phyloP scores from a whole-genome alignment of 805 yeast species.

The Jamesozyma piceae region DNA sequence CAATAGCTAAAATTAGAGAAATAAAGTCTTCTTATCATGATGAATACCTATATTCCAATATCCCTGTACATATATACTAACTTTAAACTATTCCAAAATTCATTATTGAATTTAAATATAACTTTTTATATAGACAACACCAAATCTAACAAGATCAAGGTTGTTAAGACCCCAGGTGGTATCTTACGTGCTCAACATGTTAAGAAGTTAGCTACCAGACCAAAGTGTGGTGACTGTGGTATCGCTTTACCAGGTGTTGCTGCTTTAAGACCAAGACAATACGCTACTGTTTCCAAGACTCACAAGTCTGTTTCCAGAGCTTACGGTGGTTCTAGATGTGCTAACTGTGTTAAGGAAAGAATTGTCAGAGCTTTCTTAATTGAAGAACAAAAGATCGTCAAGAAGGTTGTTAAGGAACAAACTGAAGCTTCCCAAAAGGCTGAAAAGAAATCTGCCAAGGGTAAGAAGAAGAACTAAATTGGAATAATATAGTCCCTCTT shows the following conservation, averaged over 20 bases:
- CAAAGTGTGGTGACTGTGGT: slow-evolving; percentile 87
- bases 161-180: slow-evolving; percentile 99
- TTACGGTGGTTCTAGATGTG: slow-evolving; percentile 99
- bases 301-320: slow-evolving; percentile 98
- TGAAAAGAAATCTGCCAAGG: slow-evolving; percentile 30
- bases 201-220: slow-evolving; percentile 82
- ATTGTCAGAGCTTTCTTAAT: slow-evolving; percentile 98
- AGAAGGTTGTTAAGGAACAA: slow-evolving; percentile 97
- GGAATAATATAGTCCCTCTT: background rate
- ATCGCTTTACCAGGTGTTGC: slow-evolving; percentile 76
- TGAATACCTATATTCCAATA: no score
- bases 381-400: slow-evolving; percentile 99
- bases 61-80: background rate
- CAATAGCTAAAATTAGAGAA: no score
- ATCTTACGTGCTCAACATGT: slow-evolving; percentile 95
- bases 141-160: slow-evolving; percentile 98
- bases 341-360: slow-evolving; percentile 98
- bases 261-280: slow-evolving; percentile 96
- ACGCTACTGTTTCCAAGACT: slow-evolving; percentile 90
- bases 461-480: slow-evolving; percentile 8
- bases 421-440: slow-evolving; percentile 74
- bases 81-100: background rate
- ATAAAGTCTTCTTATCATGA: no score
- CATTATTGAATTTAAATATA: background rate
- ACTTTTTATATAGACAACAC: slow-evolving; percentile 69